These are phyloP conservation scores for Colletotrichum musicola DNA, from an alignment of 2,329 filamentous ascomycete species.

Conservation along the genomic window DNA sequence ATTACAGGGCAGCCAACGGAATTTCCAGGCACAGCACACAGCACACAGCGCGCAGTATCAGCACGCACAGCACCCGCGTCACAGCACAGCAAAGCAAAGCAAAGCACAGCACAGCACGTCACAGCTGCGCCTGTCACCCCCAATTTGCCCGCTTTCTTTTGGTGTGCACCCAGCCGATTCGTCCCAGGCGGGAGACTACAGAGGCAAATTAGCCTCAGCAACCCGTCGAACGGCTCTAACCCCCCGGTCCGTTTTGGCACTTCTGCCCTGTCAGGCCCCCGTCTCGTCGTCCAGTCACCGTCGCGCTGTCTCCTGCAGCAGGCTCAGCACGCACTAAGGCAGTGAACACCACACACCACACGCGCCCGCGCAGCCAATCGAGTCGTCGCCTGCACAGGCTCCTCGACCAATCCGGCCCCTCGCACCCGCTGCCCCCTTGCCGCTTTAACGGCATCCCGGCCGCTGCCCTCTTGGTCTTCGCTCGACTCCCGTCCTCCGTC, in stretches of 20 bases:
- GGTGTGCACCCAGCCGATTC: conserved; percentile 25
- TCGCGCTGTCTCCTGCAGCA: conserved; percentile 43
- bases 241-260: conserved; percentile 5
- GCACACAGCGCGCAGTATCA: neutral
- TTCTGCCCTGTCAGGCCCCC: conserved; percentile 24
- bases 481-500: conserved; percentile 26
- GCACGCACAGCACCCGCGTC: conserved; percentile 11
- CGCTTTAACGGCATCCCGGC: conserved; percentile 39
- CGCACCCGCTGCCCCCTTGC: conserved; percentile 38
- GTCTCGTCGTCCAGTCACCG: conserved; percentile 33
- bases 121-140: conserved; percentile 17
- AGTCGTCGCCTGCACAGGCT: conserved; percentile 45
- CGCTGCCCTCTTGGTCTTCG: conserved; percentile 1
- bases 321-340: conserved; percentile 45
- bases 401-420: conserved; percentile 33
- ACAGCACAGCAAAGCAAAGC: conserved; percentile 2
- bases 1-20: conserved; percentile 25
- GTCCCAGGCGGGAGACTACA: conserved; percentile 4
- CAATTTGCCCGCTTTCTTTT: conserved; percentile 39
- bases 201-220: conserved; percentile 36
- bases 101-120: conserved; percentile 19
- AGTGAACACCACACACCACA: conserved; percentile 45
- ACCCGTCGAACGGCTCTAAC: neutral
- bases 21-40: neutral
- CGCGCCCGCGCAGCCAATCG: conserved; percentile 47